Evolutionary conservation across 371 early-diverging fungal genomes (phyloP).

Genomic region (Mortierella sp.): DNA sequence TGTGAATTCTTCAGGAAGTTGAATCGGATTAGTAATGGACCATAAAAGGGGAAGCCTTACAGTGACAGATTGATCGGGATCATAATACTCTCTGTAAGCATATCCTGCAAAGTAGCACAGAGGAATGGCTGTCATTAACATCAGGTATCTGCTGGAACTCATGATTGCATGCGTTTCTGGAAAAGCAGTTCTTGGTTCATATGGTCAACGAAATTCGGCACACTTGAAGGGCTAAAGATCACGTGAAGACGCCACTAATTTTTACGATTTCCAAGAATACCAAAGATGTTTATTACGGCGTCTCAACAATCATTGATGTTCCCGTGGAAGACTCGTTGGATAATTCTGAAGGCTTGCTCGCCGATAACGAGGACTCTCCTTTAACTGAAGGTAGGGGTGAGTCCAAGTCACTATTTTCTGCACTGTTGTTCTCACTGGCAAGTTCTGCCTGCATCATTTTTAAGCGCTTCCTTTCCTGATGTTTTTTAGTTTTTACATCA

Average conservation of each 20-base stretch:
- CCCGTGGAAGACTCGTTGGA: too few relatives aligned
- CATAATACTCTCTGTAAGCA: conserved; percentile 43
- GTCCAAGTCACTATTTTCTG: conserved; percentile 26
- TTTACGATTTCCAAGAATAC: too few relatives aligned
- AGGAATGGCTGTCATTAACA: conserved; percentile 43
- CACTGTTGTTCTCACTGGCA: conserved; percentile 38
- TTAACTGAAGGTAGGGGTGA: conserved; percentile 13
- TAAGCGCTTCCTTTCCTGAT: conserved; percentile 35
- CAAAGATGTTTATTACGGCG: background rate
- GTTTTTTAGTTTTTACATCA: conserved; percentile 40
- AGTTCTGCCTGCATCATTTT: conserved; percentile 25
- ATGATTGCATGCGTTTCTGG: conserved; percentile 12
- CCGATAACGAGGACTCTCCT: background rate
- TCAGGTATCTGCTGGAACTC: conserved; percentile 41
- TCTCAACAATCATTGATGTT: background rate
- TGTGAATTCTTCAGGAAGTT: background rate
- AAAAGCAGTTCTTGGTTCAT: background rate
- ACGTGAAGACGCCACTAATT: background rate
- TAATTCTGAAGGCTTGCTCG: background rate
- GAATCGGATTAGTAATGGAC: background rate
- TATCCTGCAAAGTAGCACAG: conserved; percentile 54
- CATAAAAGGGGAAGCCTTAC: conserved; percentile 2
- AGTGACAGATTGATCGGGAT: conserved; percentile 38
- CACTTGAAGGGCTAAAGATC: background rate
- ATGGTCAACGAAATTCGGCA: background rate